Evolutionary conservation across 1,139 yeast genomes (phyloP), one percentile per base, ranked within the genome.

Genomic region (Geotrichum reessii): DNA sequence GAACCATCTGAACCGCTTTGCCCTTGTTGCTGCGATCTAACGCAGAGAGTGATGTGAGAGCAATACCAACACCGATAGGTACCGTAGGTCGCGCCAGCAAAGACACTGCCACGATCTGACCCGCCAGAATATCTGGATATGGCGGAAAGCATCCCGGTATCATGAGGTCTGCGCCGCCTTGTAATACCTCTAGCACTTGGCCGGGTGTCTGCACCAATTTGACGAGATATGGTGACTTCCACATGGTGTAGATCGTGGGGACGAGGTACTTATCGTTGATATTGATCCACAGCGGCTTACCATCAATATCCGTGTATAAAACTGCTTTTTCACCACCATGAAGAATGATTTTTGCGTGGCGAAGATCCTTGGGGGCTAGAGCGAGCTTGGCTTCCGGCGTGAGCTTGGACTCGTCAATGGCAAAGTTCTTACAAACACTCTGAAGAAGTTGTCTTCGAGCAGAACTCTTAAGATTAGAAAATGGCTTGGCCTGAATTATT

Each of bases 101-200:
- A 0, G 85, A 88, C 42, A 93, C 78, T 0, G 88, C 96, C 19
- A 89, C 96, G n/a, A 86, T 70, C 0, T 78, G 67, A 0, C 86
- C 92, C 56, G 73, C 73, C 1, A 65, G 67, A 3, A 82, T 68
- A 68, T 48, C 77, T 61, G 86, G 90, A 66, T 87, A 85, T 0
- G 96, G 96, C 0, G 90, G 87, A 6, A 87, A 76, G 2, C 93
- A 83, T 0, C 99, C 99, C 0, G 96, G 95, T 42, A 88, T 77
- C 97, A 93, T 92, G 66, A 93, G 76, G 69, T 92, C 86, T 0
- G 98, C 97, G 8, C 97, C 97, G 61, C 81, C 83, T 44, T 78
- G 75, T 31, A 91, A 73, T 19, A 77, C 75, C 58, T 81, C 81
- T 21, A 92, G 78, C 1, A 93, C 97, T 65, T 80, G 82, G 12